Evolutionary conservation across 2,329 filamentous ascomycete genomes (phyloP), one percentile per base, ranked within the genome.

Genomic region (Botrytis pseudocinerea): DNA sequence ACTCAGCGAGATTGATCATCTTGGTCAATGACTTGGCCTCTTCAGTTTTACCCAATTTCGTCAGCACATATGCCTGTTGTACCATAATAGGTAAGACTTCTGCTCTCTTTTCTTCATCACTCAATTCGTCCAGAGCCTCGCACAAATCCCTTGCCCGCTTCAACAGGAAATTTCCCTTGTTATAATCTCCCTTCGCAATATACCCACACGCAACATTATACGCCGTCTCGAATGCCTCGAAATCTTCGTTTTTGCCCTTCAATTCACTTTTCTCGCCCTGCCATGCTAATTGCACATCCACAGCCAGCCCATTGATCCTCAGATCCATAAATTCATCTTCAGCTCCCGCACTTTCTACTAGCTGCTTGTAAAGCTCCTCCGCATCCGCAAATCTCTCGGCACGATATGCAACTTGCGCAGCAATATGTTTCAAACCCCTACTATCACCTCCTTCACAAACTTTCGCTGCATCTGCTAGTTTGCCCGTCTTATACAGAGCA

Each of bases 401-500:
- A 68, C 93, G 88, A 81, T 96, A 96, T 60, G 91, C 90, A 32
- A 90, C 85, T 82, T 91, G 89, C n/a, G 88, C 89, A 57, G 87
- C 87, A 25, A 91, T 82, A 80, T 91, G 89, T 69, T 78, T 78
- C 64, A 81, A 69, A 0, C 78, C 78, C 57, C 80, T 78, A 46
- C 70, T 76, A 1, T 75, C 73, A n/a, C 71, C 72, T 32, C 71
- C 61, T 32, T 38, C 59, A 28, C 51, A 65, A 51, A 71, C 48
- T 40, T 32, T 78, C 28, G 87, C 85, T 32, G 93, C 93, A 73
- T 91, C 90, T 32, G 87, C 84, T 1, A 93, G 86, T 76, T 90
- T 86, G 38, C 92, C 92, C 0, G 89, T 87, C 84, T 95, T 96
- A 84, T 96, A 97, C 32, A 95, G 86, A n/a, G 92, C 91, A 83